Evolutionary conservation across 768 basidiomycete genomes (phyloP).

Genomic region (Boletus rubropictus): DNA sequence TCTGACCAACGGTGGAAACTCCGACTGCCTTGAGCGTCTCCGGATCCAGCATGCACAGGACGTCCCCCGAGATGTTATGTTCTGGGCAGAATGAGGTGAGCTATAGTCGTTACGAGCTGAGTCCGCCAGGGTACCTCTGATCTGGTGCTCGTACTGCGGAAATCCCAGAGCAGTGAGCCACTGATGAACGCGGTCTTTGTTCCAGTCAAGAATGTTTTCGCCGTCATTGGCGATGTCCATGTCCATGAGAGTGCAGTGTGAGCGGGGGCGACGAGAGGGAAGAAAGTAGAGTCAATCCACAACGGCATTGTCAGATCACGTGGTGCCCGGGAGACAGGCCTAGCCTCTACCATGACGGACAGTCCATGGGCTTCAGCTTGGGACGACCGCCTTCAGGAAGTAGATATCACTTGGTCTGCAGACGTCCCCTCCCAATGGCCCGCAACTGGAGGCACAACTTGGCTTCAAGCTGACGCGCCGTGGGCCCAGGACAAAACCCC

Average conservation of each 20-base stretch:
- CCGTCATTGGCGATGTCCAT: constrained; percentile 27
- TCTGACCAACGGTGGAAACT: constrained; percentile 84
- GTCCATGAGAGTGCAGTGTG: constrained; percentile 11
- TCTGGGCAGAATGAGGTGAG: constrained; percentile 41
- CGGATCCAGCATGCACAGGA: constrained; percentile 77
- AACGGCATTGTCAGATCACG: constrained; percentile 14
- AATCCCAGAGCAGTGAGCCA: constrained; percentile 76
- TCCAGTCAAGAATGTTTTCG: constrained; percentile 55
- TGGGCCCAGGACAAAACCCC: neutral
- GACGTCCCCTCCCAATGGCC: neutral
- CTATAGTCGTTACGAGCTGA: neutral
- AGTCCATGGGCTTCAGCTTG: constrained; percentile 51
- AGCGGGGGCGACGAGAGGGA: neutral
- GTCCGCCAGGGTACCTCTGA: constrained; percentile 51
- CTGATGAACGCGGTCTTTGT: constrained; percentile 70
- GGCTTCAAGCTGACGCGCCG: constrained; percentile 25
- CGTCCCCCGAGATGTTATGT: constrained; percentile 88
- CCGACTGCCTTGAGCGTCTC: constrained; percentile 84
- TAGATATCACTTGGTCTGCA: neutral
- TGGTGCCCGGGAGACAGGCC: neutral
- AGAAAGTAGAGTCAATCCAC: constrained; percentile 2
- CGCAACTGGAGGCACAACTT: constrained; percentile 34
- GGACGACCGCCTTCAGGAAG: neutral
- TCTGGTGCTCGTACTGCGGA: constrained; percentile 77
- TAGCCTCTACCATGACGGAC: constrained; percentile 43